Evolutionary conservation across 1,284 basidiomycete species (phyloP), one percentile per base, ranked within the genome.

Genomic region (Ustilago nuda): DNA sequence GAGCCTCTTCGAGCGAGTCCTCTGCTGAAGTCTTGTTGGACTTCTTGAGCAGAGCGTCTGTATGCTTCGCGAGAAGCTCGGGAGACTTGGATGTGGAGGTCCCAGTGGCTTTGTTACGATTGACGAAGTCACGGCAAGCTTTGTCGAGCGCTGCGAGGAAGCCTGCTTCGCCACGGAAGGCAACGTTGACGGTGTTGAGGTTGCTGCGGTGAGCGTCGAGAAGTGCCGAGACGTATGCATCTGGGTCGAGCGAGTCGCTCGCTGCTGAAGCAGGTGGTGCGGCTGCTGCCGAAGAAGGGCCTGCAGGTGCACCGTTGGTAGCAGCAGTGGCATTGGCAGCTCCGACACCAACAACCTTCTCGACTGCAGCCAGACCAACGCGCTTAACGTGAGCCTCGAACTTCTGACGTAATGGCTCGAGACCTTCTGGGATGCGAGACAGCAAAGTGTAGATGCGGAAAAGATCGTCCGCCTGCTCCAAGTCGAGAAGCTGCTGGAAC

Each of bases 311-410:
- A 17, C 67, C 76, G 11, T 91, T 92, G 13, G 61, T 53, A 3
- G 60, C 51, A 33, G 60, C 39, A 30, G 59, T 60, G 17, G 57
- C 51, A 23, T 23, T 33, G 12, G 61, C 39, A 52, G 91, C 91
- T 43, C 46, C 63, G 15, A 64, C 76, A 7, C 65, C 78, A 8
- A 91, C 91, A 13, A 96, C 89, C 84, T 94, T 95, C 62, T 92
- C 91, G 32, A 99, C 92, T 0, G 94, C 92, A 11, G 90, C 89
- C 65, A 95, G 87, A 59, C 97, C 97, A 8, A 93, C 91, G 71
- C 91, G 90, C 89, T 97, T 98, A 86, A 98, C 95, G 84, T 98
- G 94, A 71, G 91, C 91, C 87, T 98, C 96, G 86, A 99, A 99
- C 84, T 92, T 92, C 88, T 92, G 93, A 81, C 95, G 91, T 72